Evolutionary conservation across 768 basidiomycete species (phyloP).

Genomic region (Lactifluus subvellereus): DNA sequence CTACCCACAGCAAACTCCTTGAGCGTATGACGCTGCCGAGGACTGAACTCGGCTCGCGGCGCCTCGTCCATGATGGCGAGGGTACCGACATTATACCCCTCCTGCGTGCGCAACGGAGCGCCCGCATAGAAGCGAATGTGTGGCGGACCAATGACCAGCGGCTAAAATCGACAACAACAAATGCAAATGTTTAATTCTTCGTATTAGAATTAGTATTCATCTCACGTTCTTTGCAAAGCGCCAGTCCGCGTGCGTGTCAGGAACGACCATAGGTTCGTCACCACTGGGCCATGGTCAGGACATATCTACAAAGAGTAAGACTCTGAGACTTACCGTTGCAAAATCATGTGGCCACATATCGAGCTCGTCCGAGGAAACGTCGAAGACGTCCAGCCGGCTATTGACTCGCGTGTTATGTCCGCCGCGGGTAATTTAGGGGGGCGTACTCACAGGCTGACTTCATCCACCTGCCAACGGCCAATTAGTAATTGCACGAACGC

Average conservation of each 20-base stretch:
- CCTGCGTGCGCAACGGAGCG: slow-evolving; percentile 81
- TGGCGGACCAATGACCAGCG: slow-evolving; percentile 60
- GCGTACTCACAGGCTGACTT: slow-evolving; percentile 72
- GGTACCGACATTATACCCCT: slow-evolving; percentile 88
- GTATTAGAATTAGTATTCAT: slow-evolving; percentile 11
- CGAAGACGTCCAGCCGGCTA: slow-evolving; percentile 43
- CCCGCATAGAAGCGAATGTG: slow-evolving; percentile 87
- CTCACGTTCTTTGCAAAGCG: slow-evolving; percentile 78
- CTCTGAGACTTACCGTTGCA: slow-evolving; percentile 53
- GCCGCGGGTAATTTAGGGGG: background rate
- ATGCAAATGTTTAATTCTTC: background rate
- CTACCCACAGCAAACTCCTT: slow-evolving; percentile 78
- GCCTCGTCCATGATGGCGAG: slow-evolving; percentile 80
- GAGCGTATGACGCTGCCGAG: slow-evolving; percentile 82
- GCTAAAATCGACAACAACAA: slow-evolving; percentile 40
- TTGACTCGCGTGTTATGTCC: background rate
- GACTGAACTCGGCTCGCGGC: slow-evolving; percentile 79
- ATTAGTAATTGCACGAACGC: slow-evolving; percentile 9
- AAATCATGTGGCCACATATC: slow-evolving; percentile 79
- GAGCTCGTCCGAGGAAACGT: slow-evolving; percentile 53
- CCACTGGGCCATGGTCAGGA: slow-evolving; percentile 39
- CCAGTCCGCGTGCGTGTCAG: slow-evolving; percentile 82
- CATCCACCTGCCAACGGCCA: slow-evolving; percentile 55
- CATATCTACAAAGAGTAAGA: background rate
- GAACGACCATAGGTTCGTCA: slow-evolving; percentile 82